Evolutionary conservation across 305 asterid species (phyloP).

Genomic region (Rubia tinctorum): DNA sequence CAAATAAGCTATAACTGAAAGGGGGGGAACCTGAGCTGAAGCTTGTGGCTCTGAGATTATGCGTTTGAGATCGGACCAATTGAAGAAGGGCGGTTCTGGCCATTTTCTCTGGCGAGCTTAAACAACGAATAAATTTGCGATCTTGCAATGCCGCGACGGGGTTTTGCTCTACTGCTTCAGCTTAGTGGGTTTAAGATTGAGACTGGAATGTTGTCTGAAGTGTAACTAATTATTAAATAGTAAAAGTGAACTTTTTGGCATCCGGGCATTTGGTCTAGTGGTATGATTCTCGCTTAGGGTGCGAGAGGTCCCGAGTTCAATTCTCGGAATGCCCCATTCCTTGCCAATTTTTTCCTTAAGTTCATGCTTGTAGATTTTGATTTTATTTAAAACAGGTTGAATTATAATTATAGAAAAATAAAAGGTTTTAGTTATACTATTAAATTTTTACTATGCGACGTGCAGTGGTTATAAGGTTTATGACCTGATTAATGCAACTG

Average conservation of each 20-base stretch:
- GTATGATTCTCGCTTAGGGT: conserved; percentile 99
- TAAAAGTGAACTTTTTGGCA: not conserved
- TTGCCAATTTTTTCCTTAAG: too few relatives aligned
- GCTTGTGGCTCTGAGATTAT: conserved; percentile 21
- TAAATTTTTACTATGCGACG: too few relatives aligned
- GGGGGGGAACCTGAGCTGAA: conserved; percentile 25
- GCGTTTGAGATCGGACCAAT: conserved; percentile 33
- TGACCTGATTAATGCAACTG: too few relatives aligned
- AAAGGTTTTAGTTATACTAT: too few relatives aligned
- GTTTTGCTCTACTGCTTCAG: not conserved
- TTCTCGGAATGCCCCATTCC: conserved; percentile 94
- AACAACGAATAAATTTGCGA: not conserved
- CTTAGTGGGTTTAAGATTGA: conserved; percentile 5
- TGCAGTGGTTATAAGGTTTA: too few relatives aligned
- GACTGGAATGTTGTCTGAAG: not conserved
- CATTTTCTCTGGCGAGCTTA: conserved; percentile 19
- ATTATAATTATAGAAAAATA: too few relatives aligned
- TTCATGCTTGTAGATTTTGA: too few relatives aligned
- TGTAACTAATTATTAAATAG: too few relatives aligned
- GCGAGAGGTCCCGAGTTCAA: conserved; percentile 99
- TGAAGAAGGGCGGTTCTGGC: conserved; percentile 30
- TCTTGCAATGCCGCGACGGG: not conserved
- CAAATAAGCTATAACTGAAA: not conserved
- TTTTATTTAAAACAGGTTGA: too few relatives aligned
- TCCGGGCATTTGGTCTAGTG: conserved; percentile 99